Conservation (phyloP, 2,329 filamentous ascomycete genomes). For the Sclerotinia trifoliorum region DNA sequence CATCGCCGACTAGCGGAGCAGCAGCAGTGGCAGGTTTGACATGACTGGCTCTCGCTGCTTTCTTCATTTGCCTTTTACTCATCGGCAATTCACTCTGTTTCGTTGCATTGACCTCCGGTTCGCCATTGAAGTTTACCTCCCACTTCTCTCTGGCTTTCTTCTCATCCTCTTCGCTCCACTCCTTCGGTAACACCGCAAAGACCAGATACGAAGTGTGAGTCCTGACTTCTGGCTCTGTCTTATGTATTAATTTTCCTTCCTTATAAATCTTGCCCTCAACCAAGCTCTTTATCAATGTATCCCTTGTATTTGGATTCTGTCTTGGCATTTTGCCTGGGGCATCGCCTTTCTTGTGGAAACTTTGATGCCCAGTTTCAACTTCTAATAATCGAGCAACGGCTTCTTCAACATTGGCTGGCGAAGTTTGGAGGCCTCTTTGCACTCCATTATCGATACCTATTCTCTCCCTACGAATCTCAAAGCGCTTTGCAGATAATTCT, state of each 20-base stretch:
- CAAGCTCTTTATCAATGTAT: slow-evolving; percentile 39
- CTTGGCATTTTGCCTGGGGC: slow-evolving; percentile 32
- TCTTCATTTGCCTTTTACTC: slow-evolving; percentile 36
- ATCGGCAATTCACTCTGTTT: slow-evolving; percentile 22
- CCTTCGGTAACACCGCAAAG: slow-evolving; percentile 83
- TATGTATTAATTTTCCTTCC: slow-evolving; percentile 74
- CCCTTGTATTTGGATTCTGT: slow-evolving; percentile 40
- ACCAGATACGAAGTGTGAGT: slow-evolving; percentile 96
- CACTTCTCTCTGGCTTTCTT: slow-evolving; percentile 61
- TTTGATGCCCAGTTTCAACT: slow-evolving; percentile 67
- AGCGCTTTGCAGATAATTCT: slow-evolving; percentile 74
- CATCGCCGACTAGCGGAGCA: background rate
- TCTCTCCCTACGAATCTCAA: slow-evolving; percentile 80
- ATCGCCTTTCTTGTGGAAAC: slow-evolving; percentile 52
- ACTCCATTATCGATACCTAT: slow-evolving; percentile 62
- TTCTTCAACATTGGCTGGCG: slow-evolving; percentile 74
- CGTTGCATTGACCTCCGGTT: slow-evolving; percentile 27
- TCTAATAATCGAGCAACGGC: slow-evolving; percentile 70
- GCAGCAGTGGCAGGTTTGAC: background rate
- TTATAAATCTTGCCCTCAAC: slow-evolving; percentile 60
- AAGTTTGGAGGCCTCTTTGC: slow-evolving; percentile 56
- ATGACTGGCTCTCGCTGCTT: slow-evolving; percentile 27
- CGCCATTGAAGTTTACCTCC: slow-evolving; percentile 36
- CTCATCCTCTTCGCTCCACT: slow-evolving; percentile 85
- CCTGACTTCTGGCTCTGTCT: slow-evolving; percentile 85